Evolutionary conservation across 2,329 filamentous ascomycete genomes (phyloP), one percentile per base, ranked within the genome.

Genomic region (Penicillium sp.): DNA sequence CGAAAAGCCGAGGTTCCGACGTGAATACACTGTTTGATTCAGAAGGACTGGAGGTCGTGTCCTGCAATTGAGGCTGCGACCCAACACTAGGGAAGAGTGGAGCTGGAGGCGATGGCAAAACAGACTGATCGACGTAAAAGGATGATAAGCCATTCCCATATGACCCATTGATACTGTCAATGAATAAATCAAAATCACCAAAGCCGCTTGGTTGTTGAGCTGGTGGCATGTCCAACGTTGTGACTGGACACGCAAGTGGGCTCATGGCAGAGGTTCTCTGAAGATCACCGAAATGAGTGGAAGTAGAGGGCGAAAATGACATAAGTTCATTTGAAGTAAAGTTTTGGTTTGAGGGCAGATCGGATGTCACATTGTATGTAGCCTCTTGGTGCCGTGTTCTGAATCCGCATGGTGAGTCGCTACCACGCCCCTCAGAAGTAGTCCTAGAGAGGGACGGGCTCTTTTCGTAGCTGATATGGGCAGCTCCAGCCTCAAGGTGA

Each of bases 121-220:
- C 21, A 13, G 39, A 39, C 29, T 51, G 39, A 37, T 45, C 39
- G n/a, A 44, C 31, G 19, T 26, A 51, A 19, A 51, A 44, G 0
- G 48, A 44, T 18, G 48, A 43, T 13, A 34, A 13, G 6, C 48
- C 48, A 18, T 37, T n/a, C 2, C 19, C n/a, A 36, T 34, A 26
- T 18, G 37, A 29, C 13, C 42, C 42, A 45, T 45, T 45, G 14
- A 51, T 45, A 16, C 28, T 51, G 28, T 51, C 48, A 24, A 51
- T 44, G 16, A 51, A 51, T 23, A 45, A 11, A 28, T 33, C 48
- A 21, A 51, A 51, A 21, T 51, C 48, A 13, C 48, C 19, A 29
- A 45, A 51, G 48, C 29, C 40, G 21, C 19, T 45, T 11, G 3
- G 3, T 26, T 40, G 39, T 26, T 44, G 48, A 13, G n/a, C 16